Percentiles rank a stretch among this genome's conserved stretches.
These are phyloP conservation scores for Gymnopus androsaceus DNA, from an alignment of 1,284 basidiomycete species.

Conservation along the genomic window DNA sequence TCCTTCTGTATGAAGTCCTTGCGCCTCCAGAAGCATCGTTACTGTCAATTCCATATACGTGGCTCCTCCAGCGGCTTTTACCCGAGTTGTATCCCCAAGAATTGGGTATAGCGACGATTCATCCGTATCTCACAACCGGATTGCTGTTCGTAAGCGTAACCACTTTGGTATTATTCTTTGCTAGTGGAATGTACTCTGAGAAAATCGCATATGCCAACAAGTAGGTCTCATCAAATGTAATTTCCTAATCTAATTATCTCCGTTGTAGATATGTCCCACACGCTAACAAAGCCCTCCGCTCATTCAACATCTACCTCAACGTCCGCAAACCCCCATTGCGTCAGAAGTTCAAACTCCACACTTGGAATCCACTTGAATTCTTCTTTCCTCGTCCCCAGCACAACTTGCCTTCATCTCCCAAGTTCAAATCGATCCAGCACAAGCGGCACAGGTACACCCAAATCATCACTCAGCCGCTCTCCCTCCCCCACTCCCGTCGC, in stretches of 20 bases:
- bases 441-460: neutral
- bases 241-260: neutral
- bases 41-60: conserved; percentile 63
- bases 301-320: conserved; percentile 97
- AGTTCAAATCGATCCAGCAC: conserved; percentile 1
- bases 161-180: conserved; percentile 93
- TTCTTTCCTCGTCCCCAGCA: conserved; percentile 48
- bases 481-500: conserved; percentile 20
- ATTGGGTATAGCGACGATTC: conserved; percentile 42
- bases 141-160: conserved; percentile 84
- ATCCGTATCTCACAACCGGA: conserved; percentile 72
- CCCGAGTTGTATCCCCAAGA: conserved; percentile 42
- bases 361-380: conserved; percentile 62
- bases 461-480: conserved; percentile 19
- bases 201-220: conserved; percentile 96
- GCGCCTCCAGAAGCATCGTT: conserved; percentile 62
- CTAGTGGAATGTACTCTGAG: conserved; percentile 94
- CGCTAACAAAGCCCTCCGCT: conserved; percentile 88
- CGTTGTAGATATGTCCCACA: conserved; percentile 90
- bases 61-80: conserved; percentile 46
- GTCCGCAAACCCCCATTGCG: conserved; percentile 76
- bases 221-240: conserved; percentile 47
- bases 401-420: neutral
- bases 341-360: conserved; percentile 48
- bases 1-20: conserved; percentile 75